Conservation (phyloP, 192 early-diverging fungal genomes). For the Polychytrium aggregatum region DNA sequence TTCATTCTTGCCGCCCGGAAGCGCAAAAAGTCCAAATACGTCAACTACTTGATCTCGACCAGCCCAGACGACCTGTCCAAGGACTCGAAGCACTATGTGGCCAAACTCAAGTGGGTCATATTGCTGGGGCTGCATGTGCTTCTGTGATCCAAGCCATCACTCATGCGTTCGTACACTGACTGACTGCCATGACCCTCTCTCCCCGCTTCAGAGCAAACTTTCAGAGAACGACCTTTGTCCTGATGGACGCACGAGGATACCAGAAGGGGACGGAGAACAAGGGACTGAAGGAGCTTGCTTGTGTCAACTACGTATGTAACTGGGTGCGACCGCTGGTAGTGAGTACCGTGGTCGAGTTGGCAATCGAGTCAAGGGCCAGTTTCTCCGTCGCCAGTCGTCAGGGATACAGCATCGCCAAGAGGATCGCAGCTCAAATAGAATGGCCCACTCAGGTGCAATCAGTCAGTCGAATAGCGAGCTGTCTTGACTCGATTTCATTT, state of each 20-base stretch:
- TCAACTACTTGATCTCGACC: conserved; percentile 46
- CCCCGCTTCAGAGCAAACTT: conserved; percentile 38
- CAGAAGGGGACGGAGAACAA: conserved; percentile 27
- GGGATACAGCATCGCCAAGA: no score
- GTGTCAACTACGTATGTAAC: conserved; percentile 36
- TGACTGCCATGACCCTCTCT: no score
- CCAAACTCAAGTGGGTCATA: conserved; percentile 31
- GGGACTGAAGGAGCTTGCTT: conserved; percentile 38
- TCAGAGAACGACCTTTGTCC: conserved; percentile 42
- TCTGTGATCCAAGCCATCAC: no score
- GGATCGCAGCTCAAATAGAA: no score
- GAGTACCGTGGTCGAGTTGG: no score
- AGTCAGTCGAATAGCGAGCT: background rate
- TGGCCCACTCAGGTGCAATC: no score
- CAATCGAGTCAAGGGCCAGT: no score
- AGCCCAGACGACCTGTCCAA: conserved; percentile 38
- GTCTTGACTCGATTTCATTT: background rate
- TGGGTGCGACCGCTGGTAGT: no score
- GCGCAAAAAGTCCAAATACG: conserved; percentile 37
- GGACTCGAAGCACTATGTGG: conserved; percentile 45
- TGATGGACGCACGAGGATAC: conserved; percentile 39
- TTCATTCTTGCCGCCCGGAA: conserved; percentile 45
- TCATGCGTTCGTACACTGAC: no score
- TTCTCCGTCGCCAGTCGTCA: no score
- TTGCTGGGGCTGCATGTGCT: no score